A percentile compares a stretch with the other conserved stretches of the same genome.
These are phyloP conservation scores for Plasmodium relictum DNA, from an alignment of 169 alveolate species.

Conservation along the genomic window DNA sequence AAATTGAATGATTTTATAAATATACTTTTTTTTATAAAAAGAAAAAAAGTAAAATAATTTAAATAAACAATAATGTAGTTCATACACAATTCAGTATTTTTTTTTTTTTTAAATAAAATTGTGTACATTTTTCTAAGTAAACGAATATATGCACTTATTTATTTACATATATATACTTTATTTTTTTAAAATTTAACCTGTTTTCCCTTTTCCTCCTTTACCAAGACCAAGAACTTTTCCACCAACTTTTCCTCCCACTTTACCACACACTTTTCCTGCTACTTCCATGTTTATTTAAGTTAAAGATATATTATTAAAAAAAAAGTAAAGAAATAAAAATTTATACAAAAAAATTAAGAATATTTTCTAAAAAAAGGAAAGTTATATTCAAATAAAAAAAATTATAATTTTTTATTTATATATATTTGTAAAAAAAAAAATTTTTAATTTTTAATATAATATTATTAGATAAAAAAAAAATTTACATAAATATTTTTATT, in stretches of 20 bases:
- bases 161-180: background rate
- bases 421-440: background rate
- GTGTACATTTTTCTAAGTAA: too few species aligned
- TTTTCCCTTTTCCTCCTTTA: conserved; percentile 89
- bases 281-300: conserved; percentile 64
- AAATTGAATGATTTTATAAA: too few species aligned
- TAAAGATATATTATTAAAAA: conserved; percentile 6
- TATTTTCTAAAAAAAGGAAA: background rate
- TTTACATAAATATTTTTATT: too few species aligned
- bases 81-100: background rate
- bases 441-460: background rate
- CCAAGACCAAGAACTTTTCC: conserved; percentile 90
- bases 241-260: conserved; percentile 92
- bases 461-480: too few species aligned
- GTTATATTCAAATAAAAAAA: conserved; percentile 2
- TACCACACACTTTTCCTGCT: conserved; percentile 88
- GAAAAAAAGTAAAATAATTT: background rate
- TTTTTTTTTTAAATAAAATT: too few species aligned
- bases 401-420: too few species aligned
- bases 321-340: conserved; percentile 9
- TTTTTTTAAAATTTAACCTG: conserved; percentile 78
- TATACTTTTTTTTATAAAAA: too few species aligned
- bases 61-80: background rate
- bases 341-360: conserved; percentile 10
- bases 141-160: background rate